Percentiles rank a stretch among this genome's conserved stretches.
phyloP scores from a whole-genome alignment of 2,329 filamentous ascomycete genomes.

The Alternaria infectoria region DNA sequence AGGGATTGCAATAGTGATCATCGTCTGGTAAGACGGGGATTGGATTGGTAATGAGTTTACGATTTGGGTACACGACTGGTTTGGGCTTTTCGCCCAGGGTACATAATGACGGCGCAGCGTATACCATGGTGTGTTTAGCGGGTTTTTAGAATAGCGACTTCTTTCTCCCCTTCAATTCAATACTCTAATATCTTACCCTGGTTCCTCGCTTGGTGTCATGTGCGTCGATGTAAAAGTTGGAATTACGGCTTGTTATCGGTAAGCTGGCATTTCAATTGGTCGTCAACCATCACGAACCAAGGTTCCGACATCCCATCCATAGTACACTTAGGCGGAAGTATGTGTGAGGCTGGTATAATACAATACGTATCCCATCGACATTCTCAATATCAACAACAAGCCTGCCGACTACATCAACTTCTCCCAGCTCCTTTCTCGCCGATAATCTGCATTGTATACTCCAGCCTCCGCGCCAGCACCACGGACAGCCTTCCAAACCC shows the following conservation, averaged over 20 bases:
- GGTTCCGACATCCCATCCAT: not conserved
- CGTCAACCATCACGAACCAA: not conserved
- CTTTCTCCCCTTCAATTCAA: not conserved
- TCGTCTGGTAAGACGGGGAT: not conserved
- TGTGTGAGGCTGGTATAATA: not conserved
- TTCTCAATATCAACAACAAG: not conserved
- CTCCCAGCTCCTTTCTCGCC: not conserved
- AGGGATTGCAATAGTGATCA: not conserved
- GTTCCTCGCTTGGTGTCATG: not conserved
- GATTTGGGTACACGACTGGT: not conserved
- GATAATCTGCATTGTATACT: not conserved
- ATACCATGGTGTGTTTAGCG: slow-evolving; percentile 1
- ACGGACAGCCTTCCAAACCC: not conserved
- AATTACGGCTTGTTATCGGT: not conserved
- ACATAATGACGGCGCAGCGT: slow-evolving; percentile 3
- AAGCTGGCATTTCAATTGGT: not conserved
- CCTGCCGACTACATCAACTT: not conserved
- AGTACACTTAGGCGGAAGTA: not conserved
- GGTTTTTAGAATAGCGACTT: not conserved
- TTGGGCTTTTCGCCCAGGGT: not conserved
- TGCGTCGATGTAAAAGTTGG: not conserved
- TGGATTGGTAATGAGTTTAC: slow-evolving; percentile 8
- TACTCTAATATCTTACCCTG: not conserved
- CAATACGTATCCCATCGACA: not conserved
- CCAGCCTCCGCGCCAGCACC: not conserved